Conservation (phyloP, 169 alveolate genomes). For the Sarcocystis neurona region DNA sequence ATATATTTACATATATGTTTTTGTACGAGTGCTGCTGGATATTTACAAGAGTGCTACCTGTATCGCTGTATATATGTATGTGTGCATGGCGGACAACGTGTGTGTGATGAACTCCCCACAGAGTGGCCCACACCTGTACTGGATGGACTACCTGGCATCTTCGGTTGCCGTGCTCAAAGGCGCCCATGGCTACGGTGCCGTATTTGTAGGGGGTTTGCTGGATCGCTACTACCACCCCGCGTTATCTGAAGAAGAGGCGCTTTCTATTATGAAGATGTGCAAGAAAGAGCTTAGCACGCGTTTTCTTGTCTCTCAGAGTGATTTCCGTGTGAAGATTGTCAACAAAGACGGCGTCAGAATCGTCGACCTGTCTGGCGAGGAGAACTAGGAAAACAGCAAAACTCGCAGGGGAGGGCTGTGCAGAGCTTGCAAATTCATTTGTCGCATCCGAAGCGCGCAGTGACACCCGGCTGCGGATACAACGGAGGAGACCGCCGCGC, state of each 20-base stretch:
- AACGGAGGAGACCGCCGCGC: no score
- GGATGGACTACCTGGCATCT: slow-evolving; percentile 91
- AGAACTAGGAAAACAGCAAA: no score
- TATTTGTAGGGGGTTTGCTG: slow-evolving; percentile 84
- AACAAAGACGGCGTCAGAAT: slow-evolving; percentile 71
- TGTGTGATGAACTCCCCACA: slow-evolving; percentile 41
- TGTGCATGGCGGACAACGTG: no score
- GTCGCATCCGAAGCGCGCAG: no score
- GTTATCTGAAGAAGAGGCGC: slow-evolving; percentile 85
- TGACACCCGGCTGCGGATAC: no score
- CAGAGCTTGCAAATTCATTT: no score
- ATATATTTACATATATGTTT: no score
- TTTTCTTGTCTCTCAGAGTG: slow-evolving; percentile 84
- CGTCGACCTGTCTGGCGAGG: slow-evolving; percentile 65
- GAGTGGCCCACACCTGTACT: slow-evolving; percentile 87
- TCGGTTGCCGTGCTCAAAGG: slow-evolving; percentile 83
- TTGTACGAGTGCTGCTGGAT: no score
- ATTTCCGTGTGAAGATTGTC: slow-evolving; percentile 73
- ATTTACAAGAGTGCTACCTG: neutral
- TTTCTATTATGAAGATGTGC: slow-evolving; percentile 80
- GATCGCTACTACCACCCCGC: slow-evolving; percentile 86
- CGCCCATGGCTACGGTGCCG: slow-evolving; percentile 92
- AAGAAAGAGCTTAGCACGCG: slow-evolving; percentile 86
- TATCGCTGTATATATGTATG: neutral
- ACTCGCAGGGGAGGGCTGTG: no score